Evolutionary conservation across 2,329 filamentous ascomycete species (phyloP).

Genomic region (Zymoseptoria tritici): DNA sequence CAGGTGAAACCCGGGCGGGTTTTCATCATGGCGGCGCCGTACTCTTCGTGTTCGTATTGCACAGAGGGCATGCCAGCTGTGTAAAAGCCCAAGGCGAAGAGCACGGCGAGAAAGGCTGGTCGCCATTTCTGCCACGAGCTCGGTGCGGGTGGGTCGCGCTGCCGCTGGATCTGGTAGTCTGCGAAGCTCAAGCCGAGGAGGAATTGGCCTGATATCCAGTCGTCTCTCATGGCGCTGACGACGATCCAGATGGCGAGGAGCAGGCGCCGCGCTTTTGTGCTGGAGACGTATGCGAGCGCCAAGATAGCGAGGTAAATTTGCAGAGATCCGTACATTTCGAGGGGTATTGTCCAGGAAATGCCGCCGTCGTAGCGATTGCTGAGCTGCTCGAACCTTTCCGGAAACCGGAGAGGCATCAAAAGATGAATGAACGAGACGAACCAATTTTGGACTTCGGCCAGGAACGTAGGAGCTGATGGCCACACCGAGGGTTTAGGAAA

Average conservation of each 20-base stretch:
- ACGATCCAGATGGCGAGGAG: slow-evolving; percentile 1
- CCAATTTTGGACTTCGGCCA: slow-evolving; percentile 3
- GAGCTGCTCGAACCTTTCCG: slow-evolving; percentile 9
- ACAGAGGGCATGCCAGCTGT: slow-evolving; percentile 2
- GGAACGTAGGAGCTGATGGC: slow-evolving; percentile 1
- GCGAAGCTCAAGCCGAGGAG: slow-evolving; percentile 10
- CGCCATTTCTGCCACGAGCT: neutral
- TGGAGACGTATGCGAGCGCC: slow-evolving; percentile 2
- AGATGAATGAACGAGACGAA: slow-evolving; percentile 4
- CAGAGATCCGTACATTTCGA: slow-evolving; percentile 11
- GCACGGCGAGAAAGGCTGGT: neutral
- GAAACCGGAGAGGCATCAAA: slow-evolving; percentile 10
- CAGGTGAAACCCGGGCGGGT: slow-evolving; percentile 7
- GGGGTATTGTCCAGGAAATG: slow-evolving; percentile 11
- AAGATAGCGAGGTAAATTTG: slow-evolving; percentile 6
- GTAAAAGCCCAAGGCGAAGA: slow-evolving; percentile 11
- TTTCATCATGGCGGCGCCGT: neutral
- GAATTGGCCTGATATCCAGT: slow-evolving; percentile 12
- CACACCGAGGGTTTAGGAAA: slow-evolving; percentile 6
- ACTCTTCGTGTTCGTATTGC: slow-evolving; percentile 1
- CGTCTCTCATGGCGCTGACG: slow-evolving; percentile 7
- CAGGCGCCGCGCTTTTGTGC: neutral
- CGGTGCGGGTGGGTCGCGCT: neutral
- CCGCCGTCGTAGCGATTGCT: slow-evolving; percentile 9
- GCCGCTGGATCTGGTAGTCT: slow-evolving; percentile 7